Percentiles rank a stretch among this genome's conserved stretches.
Conservation (phyloP, 306 rosid genomes). For the Mucuna pruriens region DNA sequence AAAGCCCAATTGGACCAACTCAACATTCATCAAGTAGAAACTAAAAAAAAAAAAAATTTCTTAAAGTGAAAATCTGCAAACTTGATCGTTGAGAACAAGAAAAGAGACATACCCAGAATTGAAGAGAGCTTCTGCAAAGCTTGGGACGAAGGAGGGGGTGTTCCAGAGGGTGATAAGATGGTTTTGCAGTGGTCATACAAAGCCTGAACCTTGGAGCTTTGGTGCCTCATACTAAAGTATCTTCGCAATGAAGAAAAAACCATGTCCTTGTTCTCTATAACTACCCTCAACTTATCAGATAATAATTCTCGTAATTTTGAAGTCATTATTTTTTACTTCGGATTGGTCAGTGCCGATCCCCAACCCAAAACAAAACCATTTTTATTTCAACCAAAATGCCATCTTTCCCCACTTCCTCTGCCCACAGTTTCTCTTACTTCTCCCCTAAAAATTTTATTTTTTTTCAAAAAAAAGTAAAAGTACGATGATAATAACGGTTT, state of each 20-base stretch:
- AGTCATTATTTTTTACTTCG: constrained; percentile 8
- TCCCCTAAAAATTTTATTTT: neutral
- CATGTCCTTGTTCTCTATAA: constrained; percentile 44
- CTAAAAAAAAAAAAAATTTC: neutral
- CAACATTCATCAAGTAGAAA: neutral
- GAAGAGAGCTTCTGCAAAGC: constrained; percentile 61
- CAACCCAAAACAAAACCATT: neutral
- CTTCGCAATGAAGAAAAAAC: constrained; percentile 45
- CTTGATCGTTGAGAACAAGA: neutral
- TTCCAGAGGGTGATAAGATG: constrained; percentile 58
- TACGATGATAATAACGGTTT: too few relatives aligned
- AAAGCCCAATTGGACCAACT: constrained; percentile 22
- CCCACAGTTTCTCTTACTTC: neutral
- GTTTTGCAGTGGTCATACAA: constrained; percentile 73
- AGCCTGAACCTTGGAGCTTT: constrained; percentile 66
- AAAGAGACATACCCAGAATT: constrained; percentile 63
- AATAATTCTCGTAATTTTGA: constrained; percentile 45
- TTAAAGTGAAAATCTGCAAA: neutral
- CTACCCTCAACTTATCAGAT: constrained; percentile 50
- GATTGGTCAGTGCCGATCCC: neutral
- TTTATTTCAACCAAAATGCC: neutral
- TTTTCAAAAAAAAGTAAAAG: too few relatives aligned
- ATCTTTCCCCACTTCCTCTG: neutral
- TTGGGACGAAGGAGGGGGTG: constrained; percentile 56
- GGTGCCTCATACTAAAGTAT: constrained; percentile 54